Evolutionary conservation across 2,329 filamentous ascomycete species (phyloP).

Genomic region (Fusarium agapanthi): DNA sequence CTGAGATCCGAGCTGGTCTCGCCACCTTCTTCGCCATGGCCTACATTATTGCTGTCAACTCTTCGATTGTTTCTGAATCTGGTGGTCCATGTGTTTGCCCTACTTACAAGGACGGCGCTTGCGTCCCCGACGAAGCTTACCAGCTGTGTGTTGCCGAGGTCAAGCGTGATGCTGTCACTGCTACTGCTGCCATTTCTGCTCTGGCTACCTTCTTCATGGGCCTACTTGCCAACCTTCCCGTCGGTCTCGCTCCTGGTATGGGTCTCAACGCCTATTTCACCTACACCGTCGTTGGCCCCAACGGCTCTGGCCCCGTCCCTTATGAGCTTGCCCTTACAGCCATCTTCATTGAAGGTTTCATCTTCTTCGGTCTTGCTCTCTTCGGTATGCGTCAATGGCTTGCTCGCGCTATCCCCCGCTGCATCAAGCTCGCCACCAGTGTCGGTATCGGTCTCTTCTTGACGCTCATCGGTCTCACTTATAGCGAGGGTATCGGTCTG

Average conservation of each 20-base stretch:
- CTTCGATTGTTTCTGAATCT: constrained; percentile 66
- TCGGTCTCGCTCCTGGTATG: constrained; percentile 55
- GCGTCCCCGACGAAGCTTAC: constrained; percentile 65
- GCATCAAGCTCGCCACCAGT: constrained; percentile 87
- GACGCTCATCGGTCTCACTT: constrained; percentile 78
- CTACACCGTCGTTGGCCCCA: constrained; percentile 75
- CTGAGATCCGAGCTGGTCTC: constrained; percentile 83
- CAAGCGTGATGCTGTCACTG: constrained; percentile 83
- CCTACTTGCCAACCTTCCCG: constrained; percentile 75
- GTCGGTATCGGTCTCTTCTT: constrained; percentile 88
- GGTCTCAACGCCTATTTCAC: constrained; percentile 88
- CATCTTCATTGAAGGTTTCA: constrained; percentile 87
- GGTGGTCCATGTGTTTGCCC: constrained; percentile 82
- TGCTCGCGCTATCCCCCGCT: constrained; percentile 81
- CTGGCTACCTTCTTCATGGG: constrained; percentile 86
- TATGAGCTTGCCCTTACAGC: constrained; percentile 82
- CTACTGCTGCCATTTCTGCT: constrained; percentile 83
- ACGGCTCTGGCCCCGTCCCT: constrained; percentile 77
- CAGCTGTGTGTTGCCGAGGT: constrained; percentile 69
- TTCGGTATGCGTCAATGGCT: constrained; percentile 89
- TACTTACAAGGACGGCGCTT: constrained; percentile 57
- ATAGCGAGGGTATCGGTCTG: constrained; percentile 83
- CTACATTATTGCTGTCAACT: constrained; percentile 64
- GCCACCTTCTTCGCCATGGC: constrained; percentile 78
- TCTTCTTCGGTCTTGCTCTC: constrained; percentile 82